Evolutionary conservation across 192 early-diverging fungal genomes (phyloP).

Genomic region (Coemansia sp.): DNA sequence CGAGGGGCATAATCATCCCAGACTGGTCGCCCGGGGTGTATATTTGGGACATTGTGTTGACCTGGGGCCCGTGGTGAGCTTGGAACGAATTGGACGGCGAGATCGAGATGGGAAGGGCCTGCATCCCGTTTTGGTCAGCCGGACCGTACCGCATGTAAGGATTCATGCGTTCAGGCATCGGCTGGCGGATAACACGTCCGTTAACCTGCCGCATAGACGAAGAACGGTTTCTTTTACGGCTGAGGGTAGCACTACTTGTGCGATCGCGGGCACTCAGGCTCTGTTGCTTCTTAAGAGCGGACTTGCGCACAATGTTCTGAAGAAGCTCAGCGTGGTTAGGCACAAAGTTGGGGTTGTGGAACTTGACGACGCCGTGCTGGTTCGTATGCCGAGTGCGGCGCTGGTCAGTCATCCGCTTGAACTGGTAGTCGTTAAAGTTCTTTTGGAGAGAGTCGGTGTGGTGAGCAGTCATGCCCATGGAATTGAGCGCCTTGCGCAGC

Average conservation of each 20-base stretch:
- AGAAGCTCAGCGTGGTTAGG: constrained; percentile 42
- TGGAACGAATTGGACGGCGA: constrained; percentile 19
- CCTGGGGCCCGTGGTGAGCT: constrained; percentile 19
- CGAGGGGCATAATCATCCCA: constrained; percentile 34
- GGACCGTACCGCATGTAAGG: constrained; percentile 31
- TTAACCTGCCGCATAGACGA: constrained; percentile 29
- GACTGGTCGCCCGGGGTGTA: constrained; percentile 18
- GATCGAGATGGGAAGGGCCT: constrained; percentile 25
- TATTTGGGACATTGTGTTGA: constrained; percentile 6
- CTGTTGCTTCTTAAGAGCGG: constrained; percentile 45
- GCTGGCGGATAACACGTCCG: constrained; percentile 26
- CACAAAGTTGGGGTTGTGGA: constrained; percentile 44
- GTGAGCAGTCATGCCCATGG: constrained; percentile 50
- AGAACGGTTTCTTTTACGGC: constrained; percentile 29
- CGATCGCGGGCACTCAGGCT: constrained; percentile 20
- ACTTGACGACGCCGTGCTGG: constrained; percentile 44
- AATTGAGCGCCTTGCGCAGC: constrained; percentile 42
- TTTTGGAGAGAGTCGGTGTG: constrained; percentile 54
- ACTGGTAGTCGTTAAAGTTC: constrained; percentile 56
- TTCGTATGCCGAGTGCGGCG: constrained; percentile 51
- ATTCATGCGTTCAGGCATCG: constrained; percentile 33
- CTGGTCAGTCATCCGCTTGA: constrained; percentile 49
- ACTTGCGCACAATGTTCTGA: constrained; percentile 42
- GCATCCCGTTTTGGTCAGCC: constrained; percentile 12
- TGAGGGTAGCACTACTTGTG: constrained; percentile 1